Evolutionary conservation across 2,329 filamentous ascomycete species (phyloP).

Genomic region (Ophiocordyceps camponoti-rufipedis): DNA sequence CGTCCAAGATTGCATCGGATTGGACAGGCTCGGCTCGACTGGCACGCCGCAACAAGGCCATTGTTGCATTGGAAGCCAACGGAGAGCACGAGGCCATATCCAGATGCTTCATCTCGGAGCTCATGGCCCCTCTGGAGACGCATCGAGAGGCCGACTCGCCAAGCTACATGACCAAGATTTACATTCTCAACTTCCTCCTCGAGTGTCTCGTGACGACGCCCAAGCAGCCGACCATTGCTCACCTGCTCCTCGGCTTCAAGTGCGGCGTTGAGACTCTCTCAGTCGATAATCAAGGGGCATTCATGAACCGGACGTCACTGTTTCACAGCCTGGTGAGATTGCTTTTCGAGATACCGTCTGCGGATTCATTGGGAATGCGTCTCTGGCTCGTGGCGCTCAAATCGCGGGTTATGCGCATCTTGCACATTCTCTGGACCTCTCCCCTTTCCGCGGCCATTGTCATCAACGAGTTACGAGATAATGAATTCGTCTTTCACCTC

Average conservation of each 20-base stretch:
- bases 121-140: slow-evolving; percentile 53
- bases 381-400: slow-evolving; percentile 54
- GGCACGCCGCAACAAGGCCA: slow-evolving; percentile 60
- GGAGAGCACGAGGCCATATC: slow-evolving; percentile 68
- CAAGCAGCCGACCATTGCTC: slow-evolving; percentile 69
- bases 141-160: slow-evolving; percentile 50
- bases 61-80: slow-evolving; percentile 72
- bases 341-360: slow-evolving; percentile 49
- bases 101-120: slow-evolving; percentile 49
- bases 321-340: slow-evolving; percentile 68
- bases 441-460: slow-evolving; percentile 58
- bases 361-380: slow-evolving; percentile 39
- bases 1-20: slow-evolving; percentile 57
- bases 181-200: slow-evolving; percentile 72
- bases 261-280: slow-evolving; percentile 55
- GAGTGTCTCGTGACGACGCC: slow-evolving; percentile 59
- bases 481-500: slow-evolving; percentile 64
- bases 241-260: slow-evolving; percentile 74
- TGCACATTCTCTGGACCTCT: slow-evolving; percentile 71
- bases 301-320: slow-evolving; percentile 54
- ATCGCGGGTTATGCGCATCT: slow-evolving; percentile 49
- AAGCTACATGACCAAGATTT: slow-evolving; percentile 65
- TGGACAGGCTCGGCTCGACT: slow-evolving; percentile 43
- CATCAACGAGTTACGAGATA: slow-evolving; percentile 60
- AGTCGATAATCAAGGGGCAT: slow-evolving; percentile 49